Conservation (phyloP, 192 early-diverging fungal genomes). For the Coemansia sp. region DNA sequence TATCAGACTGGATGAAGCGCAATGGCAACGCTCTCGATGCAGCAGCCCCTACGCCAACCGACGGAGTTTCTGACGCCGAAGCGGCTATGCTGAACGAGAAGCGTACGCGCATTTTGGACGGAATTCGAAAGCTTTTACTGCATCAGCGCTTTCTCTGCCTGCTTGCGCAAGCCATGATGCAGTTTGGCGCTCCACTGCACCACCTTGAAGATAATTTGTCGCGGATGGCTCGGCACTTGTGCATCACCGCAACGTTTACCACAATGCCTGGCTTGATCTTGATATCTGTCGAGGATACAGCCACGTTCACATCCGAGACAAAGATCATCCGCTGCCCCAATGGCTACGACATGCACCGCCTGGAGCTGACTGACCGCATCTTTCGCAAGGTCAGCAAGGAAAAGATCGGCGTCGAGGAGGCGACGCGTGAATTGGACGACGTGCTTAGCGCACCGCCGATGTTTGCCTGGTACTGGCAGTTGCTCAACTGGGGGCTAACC, state of each 20-base stretch:
- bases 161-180: conserved; percentile 62
- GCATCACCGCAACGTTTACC: conserved; percentile 59
- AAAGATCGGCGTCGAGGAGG: conserved; percentile 58
- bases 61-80: not conserved
- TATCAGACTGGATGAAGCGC: conserved; percentile 16
- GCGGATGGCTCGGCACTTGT: conserved; percentile 55
- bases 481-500: conserved; percentile 55
- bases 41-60: not conserved
- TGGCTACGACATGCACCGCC: conserved; percentile 63
- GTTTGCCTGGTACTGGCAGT: conserved; percentile 57
- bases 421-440: conserved; percentile 54
- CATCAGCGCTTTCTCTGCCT: conserved; percentile 61
- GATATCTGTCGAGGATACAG: conserved; percentile 61
- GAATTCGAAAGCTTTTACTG: conserved; percentile 54
- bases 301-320: conserved; percentile 68
- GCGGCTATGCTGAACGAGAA: conserved; percentile 4
- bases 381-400: conserved; percentile 59
- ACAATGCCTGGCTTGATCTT: conserved; percentile 66
- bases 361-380: conserved; percentile 59
- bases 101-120: conserved; percentile 9
- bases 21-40: conserved; percentile 3
- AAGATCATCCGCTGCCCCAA: conserved; percentile 61
- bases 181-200: conserved; percentile 64
- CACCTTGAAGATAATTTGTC: conserved; percentile 61
- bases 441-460: conserved; percentile 50